Base-by-base conservation (phyloP, 441 rosid genomes). In the Eugenia klotzschiana region DNA sequence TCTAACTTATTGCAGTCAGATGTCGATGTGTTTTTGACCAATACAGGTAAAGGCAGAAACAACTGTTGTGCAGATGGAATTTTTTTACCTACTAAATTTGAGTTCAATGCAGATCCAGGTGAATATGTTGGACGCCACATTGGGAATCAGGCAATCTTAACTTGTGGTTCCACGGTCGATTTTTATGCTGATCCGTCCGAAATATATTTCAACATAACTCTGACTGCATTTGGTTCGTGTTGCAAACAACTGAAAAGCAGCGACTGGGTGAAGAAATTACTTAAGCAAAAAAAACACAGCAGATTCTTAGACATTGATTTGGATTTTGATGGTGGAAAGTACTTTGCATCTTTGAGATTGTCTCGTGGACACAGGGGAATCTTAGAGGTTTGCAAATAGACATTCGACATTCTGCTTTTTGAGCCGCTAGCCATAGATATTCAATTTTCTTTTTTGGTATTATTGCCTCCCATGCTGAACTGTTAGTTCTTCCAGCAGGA, bases 211-310 rank as follows among this genome's bases (percentile, higher is more conserved):
- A 91, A 87, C 83, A 91, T 94, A 86, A 93, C 94, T 80, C 86
- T 97, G 85, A 89, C 90, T 86, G 90, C 90, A 87, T 91, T 91
- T 86, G 86, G 87, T 85, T 89, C 91, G 53, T 90, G 93, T 88
- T 95, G 97, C 91, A 94, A 95, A 90, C 93, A 97, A 74, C 92
- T 94, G 81, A 93, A 93, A 86, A 94, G 97, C 86, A 89, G 93
- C 81, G 98, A 97, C 87, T 97, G 97, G 99, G 90, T 91, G 84
- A 95, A 93, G 91, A 97, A 88, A 90, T 88, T 97, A 85, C 89
- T 84, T 83, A 94, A 94, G 88, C 92, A 88, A 83, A 93, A 90
- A 90, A 90, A 87, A 20, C 89, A 88, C 84, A 90, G 90, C 53
- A 88, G 83, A 18, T 91, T 54, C 87, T 89, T 95, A 90, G 98